A percentile compares a stretch with the other conserved stretches of the same genome.
Evolutionary conservation across 441 rosid genomes (phyloP).

Genomic region (Brassica balearica): DNA sequence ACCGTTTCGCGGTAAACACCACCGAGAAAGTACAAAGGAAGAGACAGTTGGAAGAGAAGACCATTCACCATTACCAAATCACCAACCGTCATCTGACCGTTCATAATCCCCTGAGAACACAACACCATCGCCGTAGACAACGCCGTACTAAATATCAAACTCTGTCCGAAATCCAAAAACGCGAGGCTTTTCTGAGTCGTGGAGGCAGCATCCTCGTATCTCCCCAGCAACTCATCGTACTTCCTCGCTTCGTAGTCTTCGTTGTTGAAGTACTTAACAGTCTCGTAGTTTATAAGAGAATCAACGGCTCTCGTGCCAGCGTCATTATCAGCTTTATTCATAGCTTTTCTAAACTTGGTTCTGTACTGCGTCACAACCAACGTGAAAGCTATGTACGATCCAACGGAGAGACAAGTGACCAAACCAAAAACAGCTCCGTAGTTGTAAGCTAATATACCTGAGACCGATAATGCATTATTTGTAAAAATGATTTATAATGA

Average conservation of each 20-base stretch:
- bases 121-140: conserved; percentile 89
- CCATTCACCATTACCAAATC: conserved; percentile 99
- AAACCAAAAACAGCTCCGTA: conserved; percentile 84
- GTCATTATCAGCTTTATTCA: conserved; percentile 95
- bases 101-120: conserved; percentile 86
- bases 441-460: conserved; percentile 90
- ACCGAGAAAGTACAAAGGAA: conserved; percentile 95
- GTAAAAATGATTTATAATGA: no score
- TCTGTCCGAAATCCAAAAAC: conserved; percentile 89
- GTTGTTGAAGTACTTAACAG: conserved; percentile 93
- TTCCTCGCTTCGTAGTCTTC: conserved; percentile 75
- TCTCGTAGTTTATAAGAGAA: conserved; percentile 93
- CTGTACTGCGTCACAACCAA: conserved; percentile 93
- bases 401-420: conserved; percentile 84
- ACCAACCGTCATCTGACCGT: conserved; percentile 90
- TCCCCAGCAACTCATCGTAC: conserved; percentile 71
- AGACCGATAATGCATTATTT: conserved; percentile 45
- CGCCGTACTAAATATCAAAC: conserved; percentile 84
- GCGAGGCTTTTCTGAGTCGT: conserved; percentile 90
- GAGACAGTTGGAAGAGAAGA: conserved; percentile 93
- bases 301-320: conserved; percentile 85
- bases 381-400: conserved; percentile 79
- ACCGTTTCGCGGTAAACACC: conserved; percentile 96
- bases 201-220: conserved; percentile 86
- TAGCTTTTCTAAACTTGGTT: conserved; percentile 83